Evolutionary conservation across 2,329 filamentous ascomycete species (phyloP).

Genomic region (Fusarium sp.): DNA sequence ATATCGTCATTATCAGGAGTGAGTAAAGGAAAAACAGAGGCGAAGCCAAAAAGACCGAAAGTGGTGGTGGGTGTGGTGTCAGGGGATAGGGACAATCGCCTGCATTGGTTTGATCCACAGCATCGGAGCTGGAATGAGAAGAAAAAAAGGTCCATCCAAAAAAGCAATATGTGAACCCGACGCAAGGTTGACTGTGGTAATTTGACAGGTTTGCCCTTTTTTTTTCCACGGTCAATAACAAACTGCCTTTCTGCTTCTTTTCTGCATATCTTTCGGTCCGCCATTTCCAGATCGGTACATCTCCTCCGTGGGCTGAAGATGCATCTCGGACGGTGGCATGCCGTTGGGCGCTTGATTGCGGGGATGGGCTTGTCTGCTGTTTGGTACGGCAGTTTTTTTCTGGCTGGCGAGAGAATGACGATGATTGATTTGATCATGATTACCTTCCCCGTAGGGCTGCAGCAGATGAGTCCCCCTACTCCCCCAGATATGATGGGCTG

Average conservation of each 20-base stretch:
- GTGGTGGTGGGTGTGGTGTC: not conserved
- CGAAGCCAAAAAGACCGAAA: not conserved
- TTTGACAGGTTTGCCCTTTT: constrained; percentile 15
- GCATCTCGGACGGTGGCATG: constrained; percentile 1
- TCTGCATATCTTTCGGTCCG: constrained; percentile 19
- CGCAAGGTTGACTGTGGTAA: constrained; percentile 11
- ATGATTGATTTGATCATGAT: not conserved
- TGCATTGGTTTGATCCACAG: constrained; percentile 28
- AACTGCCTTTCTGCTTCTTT: not conserved
- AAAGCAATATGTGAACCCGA: not conserved
- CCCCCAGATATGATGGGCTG: constrained; percentile 19
- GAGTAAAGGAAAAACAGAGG: not conserved
- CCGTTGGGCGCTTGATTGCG: constrained; percentile 11
- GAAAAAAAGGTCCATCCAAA: not conserved
- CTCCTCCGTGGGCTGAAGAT: constrained; percentile 33
- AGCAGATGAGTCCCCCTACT: constrained; percentile 15
- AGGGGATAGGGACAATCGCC: constrained; percentile 23
- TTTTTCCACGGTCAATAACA: not conserved
- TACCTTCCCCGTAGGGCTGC: constrained; percentile 40
- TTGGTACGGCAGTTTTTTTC: constrained; percentile 17
- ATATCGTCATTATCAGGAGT: not conserved
- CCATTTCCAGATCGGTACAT: constrained; percentile 36
- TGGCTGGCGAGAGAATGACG: not conserved
- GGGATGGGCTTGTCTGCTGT: constrained; percentile 12
- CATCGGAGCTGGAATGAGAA: constrained; percentile 32